phyloP scores from a whole-genome alignment of 2,329 filamentous ascomycete species.

The Atkinsonella texensis region DNA sequence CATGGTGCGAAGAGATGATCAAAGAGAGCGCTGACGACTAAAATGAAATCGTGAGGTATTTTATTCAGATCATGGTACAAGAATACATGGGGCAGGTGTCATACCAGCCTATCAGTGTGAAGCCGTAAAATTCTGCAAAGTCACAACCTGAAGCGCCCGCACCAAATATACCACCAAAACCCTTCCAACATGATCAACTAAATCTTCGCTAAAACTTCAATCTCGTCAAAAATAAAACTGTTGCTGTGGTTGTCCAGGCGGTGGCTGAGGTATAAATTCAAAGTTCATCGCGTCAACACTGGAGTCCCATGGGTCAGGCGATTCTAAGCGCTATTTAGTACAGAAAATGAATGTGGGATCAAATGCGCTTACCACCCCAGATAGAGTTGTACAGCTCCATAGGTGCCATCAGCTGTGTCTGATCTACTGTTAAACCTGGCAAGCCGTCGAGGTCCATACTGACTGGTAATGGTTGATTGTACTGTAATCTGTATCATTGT shows the following conservation, averaged over 20 bases:
- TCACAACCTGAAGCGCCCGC: background rate
- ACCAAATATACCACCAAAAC: background rate
- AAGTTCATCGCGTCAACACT: conserved; percentile 45
- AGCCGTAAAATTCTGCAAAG: background rate
- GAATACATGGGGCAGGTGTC: too few species aligned
- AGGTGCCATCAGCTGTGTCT: conserved; percentile 48
- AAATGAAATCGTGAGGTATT: background rate
- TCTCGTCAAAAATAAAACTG: conserved; percentile 41
- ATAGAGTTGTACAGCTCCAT: conserved; percentile 59
- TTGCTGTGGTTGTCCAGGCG: conserved; percentile 44
- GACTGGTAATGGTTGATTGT: conserved; percentile 24
- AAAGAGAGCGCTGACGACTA: conserved; percentile 38
- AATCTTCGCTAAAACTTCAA: background rate
- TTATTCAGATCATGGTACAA: background rate
- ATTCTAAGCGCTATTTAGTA: conserved; percentile 28
- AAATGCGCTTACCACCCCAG: conserved; percentile 45
- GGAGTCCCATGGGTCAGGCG: conserved; percentile 46
- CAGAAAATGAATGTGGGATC: too few species aligned
- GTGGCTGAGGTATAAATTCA: conserved; percentile 47
- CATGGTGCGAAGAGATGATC: conserved; percentile 23
- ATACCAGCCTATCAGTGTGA: too few species aligned
- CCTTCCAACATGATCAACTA: too few species aligned
- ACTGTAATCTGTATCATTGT: conserved; percentile 22
- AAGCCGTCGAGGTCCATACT: conserved; percentile 31
- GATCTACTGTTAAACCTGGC: conserved; percentile 40